These are phyloP conservation scores for Trypanosoma congolense DNA, from an alignment of 208 protist genomes.

Conservation along the genomic window DNA sequence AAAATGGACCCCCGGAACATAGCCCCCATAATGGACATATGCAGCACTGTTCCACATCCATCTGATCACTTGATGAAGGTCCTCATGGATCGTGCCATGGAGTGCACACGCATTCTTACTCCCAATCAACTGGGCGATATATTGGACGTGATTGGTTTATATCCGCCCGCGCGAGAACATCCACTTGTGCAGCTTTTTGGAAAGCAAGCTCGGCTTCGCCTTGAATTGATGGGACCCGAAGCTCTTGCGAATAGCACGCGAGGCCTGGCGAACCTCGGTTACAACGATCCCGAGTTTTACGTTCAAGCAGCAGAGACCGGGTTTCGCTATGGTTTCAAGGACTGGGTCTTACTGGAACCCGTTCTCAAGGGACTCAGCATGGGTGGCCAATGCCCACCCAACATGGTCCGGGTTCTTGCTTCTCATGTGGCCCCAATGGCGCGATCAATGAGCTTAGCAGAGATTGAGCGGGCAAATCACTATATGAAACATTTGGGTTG, in stretches of 20 bases:
- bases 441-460: conserved; percentile 59
- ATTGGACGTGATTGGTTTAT: conserved; percentile 57
- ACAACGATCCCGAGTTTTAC: conserved; percentile 70
- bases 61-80: conserved; percentile 56
- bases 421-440: conserved; percentile 66
- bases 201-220: conserved; percentile 56
- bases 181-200: conserved; percentile 64
- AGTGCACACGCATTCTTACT: conserved; percentile 59
- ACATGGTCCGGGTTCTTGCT: conserved; percentile 50
- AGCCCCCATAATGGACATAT: conserved; percentile 77
- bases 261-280: conserved; percentile 73
- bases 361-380: conserved; percentile 72
- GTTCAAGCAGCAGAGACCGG: conserved; percentile 49
- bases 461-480: conserved; percentile 83
- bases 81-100: conserved; percentile 54
- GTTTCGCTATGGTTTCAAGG: conserved; percentile 75
- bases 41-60: conserved; percentile 52
- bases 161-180: conserved; percentile 65
- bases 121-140: conserved; percentile 64
- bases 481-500: conserved; percentile 65
- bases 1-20: conserved; percentile 53
- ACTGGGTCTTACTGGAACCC: conserved; percentile 66
- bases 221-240: conserved; percentile 66
- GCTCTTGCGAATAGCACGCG: conserved; percentile 41
- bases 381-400: conserved; percentile 28